Evolutionary conservation across 306 rosid species (phyloP).

Genomic region (Mucuna pruriens): DNA sequence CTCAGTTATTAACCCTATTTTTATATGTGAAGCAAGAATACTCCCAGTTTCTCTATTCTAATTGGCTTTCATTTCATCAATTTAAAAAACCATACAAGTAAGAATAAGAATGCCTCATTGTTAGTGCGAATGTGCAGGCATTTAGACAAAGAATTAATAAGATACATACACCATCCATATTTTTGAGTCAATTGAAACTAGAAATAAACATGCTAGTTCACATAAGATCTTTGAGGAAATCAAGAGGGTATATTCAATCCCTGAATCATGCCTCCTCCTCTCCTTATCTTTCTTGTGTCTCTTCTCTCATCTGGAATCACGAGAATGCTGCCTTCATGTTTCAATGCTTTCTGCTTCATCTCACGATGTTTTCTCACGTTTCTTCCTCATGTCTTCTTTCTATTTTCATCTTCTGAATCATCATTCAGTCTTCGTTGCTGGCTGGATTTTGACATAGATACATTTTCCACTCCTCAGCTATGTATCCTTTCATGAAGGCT

Average conservation of each 20-base stretch:
- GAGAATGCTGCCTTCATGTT: slow-evolving; percentile 62
- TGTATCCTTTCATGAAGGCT: slow-evolving; percentile 36
- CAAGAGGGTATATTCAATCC: slow-evolving; percentile 46
- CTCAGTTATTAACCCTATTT: neutral
- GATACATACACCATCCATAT: slow-evolving; percentile 17
- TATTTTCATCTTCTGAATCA: slow-evolving; percentile 68
- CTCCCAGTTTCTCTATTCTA: slow-evolving; percentile 7
- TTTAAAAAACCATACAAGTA: neutral
- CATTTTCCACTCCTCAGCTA: slow-evolving; percentile 53
- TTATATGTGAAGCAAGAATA: slow-evolving; percentile 6
- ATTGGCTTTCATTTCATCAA: slow-evolving; percentile 15
- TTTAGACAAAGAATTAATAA: too few relatives aligned
- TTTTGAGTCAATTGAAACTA: slow-evolving; percentile 19
- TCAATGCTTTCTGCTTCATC: too few relatives aligned
- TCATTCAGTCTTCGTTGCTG: slow-evolving; percentile 53
- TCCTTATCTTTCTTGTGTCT: slow-evolving; percentile 69
- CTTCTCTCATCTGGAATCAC: slow-evolving; percentile 70
- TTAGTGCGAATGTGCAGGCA: slow-evolving; percentile 4
- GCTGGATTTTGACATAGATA: slow-evolving; percentile 41
- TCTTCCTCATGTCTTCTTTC: slow-evolving; percentile 70
- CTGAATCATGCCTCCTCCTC: slow-evolving; percentile 75
- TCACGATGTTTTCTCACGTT: too few relatives aligned
- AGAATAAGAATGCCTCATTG: slow-evolving; percentile 21
- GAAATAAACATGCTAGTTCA: slow-evolving; percentile 25
- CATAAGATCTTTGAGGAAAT: too few relatives aligned